A percentile compares a stretch with the other conserved stretches of the same genome.
Evolutionary conservation across 225 moss, liverwort and hornwort genomes (phyloP).

Genomic region (Pleurozium schreberi): DNA sequence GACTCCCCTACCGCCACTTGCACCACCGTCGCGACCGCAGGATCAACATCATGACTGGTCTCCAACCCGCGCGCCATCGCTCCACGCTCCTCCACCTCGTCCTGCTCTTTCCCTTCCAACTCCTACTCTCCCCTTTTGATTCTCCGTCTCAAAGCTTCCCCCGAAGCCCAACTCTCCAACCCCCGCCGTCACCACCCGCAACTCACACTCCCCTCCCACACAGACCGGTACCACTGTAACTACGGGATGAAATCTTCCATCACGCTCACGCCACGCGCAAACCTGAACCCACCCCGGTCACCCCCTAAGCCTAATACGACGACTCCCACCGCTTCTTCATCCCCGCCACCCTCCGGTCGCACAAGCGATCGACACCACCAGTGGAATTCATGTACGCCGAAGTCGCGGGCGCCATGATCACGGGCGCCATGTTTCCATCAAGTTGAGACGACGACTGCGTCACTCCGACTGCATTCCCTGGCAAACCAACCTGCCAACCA

Average conservation of each 20-base stretch:
- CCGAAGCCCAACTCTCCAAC: not conserved
- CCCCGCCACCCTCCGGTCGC: not conserved
- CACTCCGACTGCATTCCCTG: not conserved
- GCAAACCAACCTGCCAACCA: not conserved
- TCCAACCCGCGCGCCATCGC: slow-evolving; percentile 28
- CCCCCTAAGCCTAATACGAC: not conserved
- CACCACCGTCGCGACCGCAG: slow-evolving; percentile 23
- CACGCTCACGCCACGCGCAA: not conserved
- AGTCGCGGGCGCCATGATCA: not conserved
- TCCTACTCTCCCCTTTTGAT: not conserved
- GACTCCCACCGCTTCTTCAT: not conserved
- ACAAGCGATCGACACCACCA: not conserved
- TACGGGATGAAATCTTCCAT: not conserved
- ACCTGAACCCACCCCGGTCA: not conserved
- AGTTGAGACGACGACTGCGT: not conserved
- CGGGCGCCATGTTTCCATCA: not conserved
- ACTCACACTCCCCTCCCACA: not conserved
- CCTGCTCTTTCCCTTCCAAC: not conserved
- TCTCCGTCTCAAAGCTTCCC: not conserved
- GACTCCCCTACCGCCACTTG: slow-evolving; percentile 54
- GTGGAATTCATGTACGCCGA: not conserved
- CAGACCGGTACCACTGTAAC: not conserved
- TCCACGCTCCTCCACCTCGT: not conserved
- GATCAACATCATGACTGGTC: slow-evolving; percentile 16
- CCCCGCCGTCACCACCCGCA: not conserved